phyloP scores from a whole-genome alignment of 805 yeast genomes.

The Yamadazyma phyllophila region DNA sequence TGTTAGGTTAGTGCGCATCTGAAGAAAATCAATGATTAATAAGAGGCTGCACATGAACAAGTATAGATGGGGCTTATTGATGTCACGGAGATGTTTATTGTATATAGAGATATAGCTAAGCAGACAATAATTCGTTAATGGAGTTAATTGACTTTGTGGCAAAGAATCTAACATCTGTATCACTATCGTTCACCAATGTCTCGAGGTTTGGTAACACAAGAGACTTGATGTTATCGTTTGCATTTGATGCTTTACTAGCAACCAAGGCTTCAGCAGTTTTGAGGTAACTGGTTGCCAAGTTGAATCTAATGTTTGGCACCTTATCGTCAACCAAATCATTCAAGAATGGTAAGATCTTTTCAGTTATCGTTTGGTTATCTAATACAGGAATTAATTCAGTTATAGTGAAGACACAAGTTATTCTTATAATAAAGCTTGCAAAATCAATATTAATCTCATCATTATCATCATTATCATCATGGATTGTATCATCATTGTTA shows the following conservation, averaged over 20 bases:
- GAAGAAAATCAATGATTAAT: too few relatives aligned
- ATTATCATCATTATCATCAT: slow-evolving; percentile 24
- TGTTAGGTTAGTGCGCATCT: neutral
- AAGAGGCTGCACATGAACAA: too few relatives aligned
- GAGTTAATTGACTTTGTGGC: slow-evolving; percentile 56
- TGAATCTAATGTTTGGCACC: slow-evolving; percentile 94
- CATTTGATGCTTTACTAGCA: slow-evolving; percentile 15
- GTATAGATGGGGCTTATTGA: neutral
- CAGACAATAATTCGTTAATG: slow-evolving; percentile 5
- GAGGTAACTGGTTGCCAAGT: slow-evolving; percentile 82
- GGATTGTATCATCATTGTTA: slow-evolving; percentile 15
- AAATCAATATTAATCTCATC: slow-evolving; percentile 38
- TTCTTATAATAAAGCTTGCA: slow-evolving; percentile 83
- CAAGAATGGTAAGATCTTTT: slow-evolving; percentile 76
- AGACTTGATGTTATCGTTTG: slow-evolving; percentile 27
- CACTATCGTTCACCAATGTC: slow-evolving; percentile 65
- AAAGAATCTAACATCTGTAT: slow-evolving; percentile 86
- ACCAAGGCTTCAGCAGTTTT: slow-evolving; percentile 54
- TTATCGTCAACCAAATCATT: slow-evolving; percentile 68
- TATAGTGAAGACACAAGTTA: slow-evolving; percentile 86
- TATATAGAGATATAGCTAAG: neutral
- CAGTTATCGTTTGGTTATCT: slow-evolving; percentile 50
- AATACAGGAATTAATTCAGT: slow-evolving; percentile 80
- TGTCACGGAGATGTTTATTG: neutral
- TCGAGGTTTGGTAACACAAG: slow-evolving; percentile 66